Percentiles rank a stretch among this genome's conserved stretches.
These are phyloP conservation scores for Phalaenopsis aphrodite DNA, from an alignment of 106 monocot genomes.

Conservation along the genomic window DNA sequence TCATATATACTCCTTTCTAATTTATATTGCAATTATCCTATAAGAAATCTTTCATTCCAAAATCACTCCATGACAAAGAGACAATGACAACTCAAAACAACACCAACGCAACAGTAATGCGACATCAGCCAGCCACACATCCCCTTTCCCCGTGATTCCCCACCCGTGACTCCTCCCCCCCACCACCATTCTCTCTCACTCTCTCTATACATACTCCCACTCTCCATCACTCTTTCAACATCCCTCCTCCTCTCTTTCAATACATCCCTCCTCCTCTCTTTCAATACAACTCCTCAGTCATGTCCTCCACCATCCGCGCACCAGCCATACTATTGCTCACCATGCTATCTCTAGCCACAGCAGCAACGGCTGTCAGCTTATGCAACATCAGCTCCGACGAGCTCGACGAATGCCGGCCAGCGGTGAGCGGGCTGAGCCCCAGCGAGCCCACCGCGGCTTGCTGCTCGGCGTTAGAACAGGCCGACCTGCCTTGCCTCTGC, in stretches of 20 bases:
- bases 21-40: too few species aligned
- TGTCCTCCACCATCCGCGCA: background rate
- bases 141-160: background rate
- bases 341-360: background rate
- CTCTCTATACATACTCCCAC: background rate
- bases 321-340: background rate
- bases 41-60: too few species aligned
- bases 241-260: background rate
- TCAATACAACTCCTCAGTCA: background rate
- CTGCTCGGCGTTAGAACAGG: conserved; percentile 17
- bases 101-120: too few species aligned
- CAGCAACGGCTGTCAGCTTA: background rate
- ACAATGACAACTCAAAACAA: too few species aligned
- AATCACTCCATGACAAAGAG: too few species aligned
- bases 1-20: too few species aligned
- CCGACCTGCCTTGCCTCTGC: conserved; percentile 31
- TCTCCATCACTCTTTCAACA: background rate
- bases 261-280: background rate
- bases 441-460: conserved; percentile 18
- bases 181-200: background rate
- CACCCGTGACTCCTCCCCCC: background rate
- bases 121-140: background rate
- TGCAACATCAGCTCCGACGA: conserved; percentile 25
- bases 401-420: conserved; percentile 23
- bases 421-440: conserved; percentile 20